Conservation (phyloP, 441 rosid species). For the Capsella rubella region DNA sequence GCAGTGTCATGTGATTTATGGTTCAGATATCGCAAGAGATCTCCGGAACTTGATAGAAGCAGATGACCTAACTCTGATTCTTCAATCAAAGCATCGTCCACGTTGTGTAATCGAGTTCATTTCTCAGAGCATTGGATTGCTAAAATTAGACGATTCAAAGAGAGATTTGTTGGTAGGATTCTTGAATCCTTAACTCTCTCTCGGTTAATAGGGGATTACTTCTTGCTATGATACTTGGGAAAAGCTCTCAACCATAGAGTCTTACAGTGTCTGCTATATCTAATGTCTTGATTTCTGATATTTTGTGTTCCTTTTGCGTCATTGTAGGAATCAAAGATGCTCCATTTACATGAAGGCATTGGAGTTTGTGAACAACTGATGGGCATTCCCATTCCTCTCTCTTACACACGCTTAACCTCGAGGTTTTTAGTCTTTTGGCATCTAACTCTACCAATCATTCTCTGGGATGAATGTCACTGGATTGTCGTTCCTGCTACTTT, state of each 20-base stretch:
- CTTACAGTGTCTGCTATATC: background rate
- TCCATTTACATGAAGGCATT: conserved; percentile 84
- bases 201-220: background rate
- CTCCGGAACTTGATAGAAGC: conserved; percentile 67
- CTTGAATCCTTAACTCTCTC: conserved; percentile 24
- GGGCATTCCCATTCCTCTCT: conserved; percentile 88
- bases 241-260: background rate
- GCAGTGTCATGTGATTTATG: conserved; percentile 86
- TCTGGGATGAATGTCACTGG: conserved; percentile 99
- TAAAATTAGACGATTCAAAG: conserved; percentile 76
- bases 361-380: conserved; percentile 82
- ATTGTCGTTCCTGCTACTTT: conserved; percentile 96
- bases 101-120: conserved; percentile 84
- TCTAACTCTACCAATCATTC: conserved; percentile 88
- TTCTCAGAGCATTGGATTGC: conserved; percentile 69
- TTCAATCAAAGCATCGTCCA: conserved; percentile 81
- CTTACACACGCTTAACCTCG: conserved; percentile 92
- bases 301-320: conserved; percentile 8
- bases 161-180: conserved; percentile 65
- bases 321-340: conserved; percentile 70
- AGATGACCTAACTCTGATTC: conserved; percentile 74
- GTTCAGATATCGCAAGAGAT: conserved; percentile 75
- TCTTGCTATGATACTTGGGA: conserved; percentile 4
- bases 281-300: background rate
- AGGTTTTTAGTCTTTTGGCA: conserved; percentile 97